phyloP scores from a whole-genome alignment of 2,329 filamentous ascomycete genomes.

The Lachnellula occidentalis region DNA sequence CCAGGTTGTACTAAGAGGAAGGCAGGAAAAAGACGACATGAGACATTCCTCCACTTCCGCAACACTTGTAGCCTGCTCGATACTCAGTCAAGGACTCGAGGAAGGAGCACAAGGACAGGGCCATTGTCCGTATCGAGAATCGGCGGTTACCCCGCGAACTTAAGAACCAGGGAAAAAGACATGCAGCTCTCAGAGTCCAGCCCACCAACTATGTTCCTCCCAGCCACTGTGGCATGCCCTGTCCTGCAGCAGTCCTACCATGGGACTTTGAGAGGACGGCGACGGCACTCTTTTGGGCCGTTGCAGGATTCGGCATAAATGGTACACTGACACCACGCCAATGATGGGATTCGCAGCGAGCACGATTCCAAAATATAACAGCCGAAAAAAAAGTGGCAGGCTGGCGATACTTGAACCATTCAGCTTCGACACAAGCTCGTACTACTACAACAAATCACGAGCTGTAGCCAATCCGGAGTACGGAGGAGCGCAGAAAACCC shows the following conservation, averaged over 20 bases:
- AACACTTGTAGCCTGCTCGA: not conserved
- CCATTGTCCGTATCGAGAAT: too few relatives aligned
- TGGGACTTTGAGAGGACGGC: not conserved
- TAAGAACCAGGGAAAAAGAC: not conserved
- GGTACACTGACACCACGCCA: not conserved
- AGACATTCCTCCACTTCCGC: not conserved
- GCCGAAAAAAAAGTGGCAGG: constrained; percentile 2
- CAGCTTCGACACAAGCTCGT: not conserved
- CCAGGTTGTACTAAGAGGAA: too few relatives aligned
- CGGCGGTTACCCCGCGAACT: constrained; percentile 1
- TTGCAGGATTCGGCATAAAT: not conserved
- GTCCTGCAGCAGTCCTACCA: not conserved
- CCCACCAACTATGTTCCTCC: not conserved
- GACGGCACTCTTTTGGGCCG: not conserved
- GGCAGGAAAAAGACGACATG: not conserved
- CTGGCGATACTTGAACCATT: not conserved
- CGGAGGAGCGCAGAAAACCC: not conserved
- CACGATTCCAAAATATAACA: not conserved
- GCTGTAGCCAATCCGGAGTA: not conserved
- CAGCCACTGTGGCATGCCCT: not conserved
- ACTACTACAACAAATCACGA: not conserved
- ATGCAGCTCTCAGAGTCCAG: not conserved
- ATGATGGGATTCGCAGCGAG: not conserved
- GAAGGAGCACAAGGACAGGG: not conserved
- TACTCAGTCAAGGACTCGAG: not conserved